Base-by-base conservation (phyloP, 805 yeast genomes). In the Candida stauntonica region DNA sequence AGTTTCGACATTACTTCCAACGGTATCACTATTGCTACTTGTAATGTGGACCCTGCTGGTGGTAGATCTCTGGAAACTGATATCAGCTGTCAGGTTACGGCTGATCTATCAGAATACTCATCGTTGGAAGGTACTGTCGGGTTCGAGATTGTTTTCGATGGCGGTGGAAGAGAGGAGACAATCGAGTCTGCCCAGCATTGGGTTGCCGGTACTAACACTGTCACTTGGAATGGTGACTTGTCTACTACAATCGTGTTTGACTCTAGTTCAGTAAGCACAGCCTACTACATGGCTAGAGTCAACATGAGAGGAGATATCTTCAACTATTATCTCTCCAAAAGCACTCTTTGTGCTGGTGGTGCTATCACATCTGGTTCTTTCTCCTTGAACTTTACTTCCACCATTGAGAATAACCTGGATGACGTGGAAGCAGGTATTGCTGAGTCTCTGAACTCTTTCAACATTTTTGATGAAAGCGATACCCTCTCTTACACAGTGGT, bases 271-370 rank as follows among this genome's bases (percentile, higher is more conserved):
- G 15, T 37, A 5, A 17, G 26, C 7, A 3, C 29, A n/a, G 8
- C 11, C 14, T 16, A 19, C 6, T 36, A 36, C 23, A n/a, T n/a
- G n/a, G n/a, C n/a, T n/a, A n/a, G 50, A 40, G 29, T 39, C 28
- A 40, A 45, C 5, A 46, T 46, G 50, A 33, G 41, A 27, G 46
- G 46, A 7, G 50, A 46, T 28, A 26, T 24, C 18, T 40, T 40
- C 31, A 36, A 32, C 35, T 43, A 43, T 31, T 46, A 33, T 31
- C 13, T 31, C 30, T 20, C 43, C 9, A 41, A 39, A 13, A 13
- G 15, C 2, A 15, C 29, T 13, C 6, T 38, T 5, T 42, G 49
- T 30, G 8, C 13, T n/a, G 31, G 26, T n/a, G 27, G 34, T 8
- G 31, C 17, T 7, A 31, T 42, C 31, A 24, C 26, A 2, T 23